Evolutionary conservation across 352 stramenopile genomes (phyloP).

Genomic region (Phytophthora uliginosa): DNA sequence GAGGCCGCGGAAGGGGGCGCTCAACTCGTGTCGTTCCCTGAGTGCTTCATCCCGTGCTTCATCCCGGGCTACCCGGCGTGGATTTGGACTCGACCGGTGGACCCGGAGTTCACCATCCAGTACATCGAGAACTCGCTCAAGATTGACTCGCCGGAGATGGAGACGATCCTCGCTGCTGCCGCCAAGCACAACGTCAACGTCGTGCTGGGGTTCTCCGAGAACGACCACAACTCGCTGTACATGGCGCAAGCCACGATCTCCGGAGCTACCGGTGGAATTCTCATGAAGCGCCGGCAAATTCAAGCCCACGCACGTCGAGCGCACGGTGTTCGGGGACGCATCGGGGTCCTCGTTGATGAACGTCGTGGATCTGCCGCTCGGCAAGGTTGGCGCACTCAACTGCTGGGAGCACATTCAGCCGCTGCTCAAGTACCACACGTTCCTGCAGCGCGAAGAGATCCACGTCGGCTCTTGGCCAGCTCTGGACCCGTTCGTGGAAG

Average conservation of each 20-base stretch:
- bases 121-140: constrained; percentile 34
- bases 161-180: constrained; percentile 29
- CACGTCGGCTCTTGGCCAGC: constrained; percentile 32
- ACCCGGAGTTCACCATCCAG: constrained; percentile 21
- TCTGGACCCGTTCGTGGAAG: constrained; percentile 31
- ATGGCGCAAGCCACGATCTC: constrained; percentile 33
- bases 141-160: constrained; percentile 35
- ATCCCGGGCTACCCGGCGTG: constrained; percentile 27
- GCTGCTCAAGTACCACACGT: constrained; percentile 42
- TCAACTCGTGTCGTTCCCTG: constrained; percentile 25
- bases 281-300: constrained; percentile 40
- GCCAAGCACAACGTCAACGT: constrained; percentile 34
- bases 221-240: constrained; percentile 43
- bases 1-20: constrained; percentile 25
- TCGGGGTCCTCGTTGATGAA: constrained; percentile 34
- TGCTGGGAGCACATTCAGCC: constrained; percentile 32
- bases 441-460: constrained; percentile 32
- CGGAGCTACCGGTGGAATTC: constrained; percentile 22
- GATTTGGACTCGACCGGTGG: constrained; percentile 28
- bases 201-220: constrained; percentile 40
- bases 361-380: constrained; percentile 32
- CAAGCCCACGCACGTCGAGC: constrained; percentile 36
- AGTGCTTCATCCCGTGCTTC: constrained; percentile 34
- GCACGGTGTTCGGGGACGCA: constrained; percentile 30
- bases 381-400: constrained; percentile 31